phyloP scores from a whole-genome alignment of 352 stramenopile species.

The Phytophthora agathidicida region DNA sequence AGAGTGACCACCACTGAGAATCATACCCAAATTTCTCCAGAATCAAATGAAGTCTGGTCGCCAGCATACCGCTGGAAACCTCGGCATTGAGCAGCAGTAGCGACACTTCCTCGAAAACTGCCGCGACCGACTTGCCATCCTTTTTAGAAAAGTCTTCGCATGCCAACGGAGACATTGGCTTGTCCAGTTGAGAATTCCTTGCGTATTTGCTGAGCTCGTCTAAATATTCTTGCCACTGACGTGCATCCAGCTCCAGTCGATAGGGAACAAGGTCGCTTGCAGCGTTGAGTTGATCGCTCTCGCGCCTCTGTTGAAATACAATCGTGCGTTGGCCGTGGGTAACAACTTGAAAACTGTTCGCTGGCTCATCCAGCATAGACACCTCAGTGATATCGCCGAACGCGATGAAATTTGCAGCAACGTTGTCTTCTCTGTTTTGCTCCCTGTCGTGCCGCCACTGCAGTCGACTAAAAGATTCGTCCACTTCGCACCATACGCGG shows the following conservation, averaged over 20 bases:
- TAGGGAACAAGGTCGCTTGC: background rate
- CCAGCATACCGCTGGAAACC: background rate
- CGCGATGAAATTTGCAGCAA: slow-evolving; percentile 18
- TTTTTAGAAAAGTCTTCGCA: background rate
- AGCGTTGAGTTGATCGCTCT: background rate
- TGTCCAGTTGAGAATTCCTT: slow-evolving; percentile 14
- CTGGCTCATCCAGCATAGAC: slow-evolving; percentile 16
- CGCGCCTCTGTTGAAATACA: slow-evolving; percentile 52
- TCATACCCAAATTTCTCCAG: background rate
- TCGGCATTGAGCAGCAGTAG: slow-evolving; percentile 1
- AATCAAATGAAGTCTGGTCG: slow-evolving; percentile 3
- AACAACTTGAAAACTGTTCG: slow-evolving; percentile 46
- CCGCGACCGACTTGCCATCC: background rate
- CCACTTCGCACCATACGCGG: slow-evolving; percentile 65
- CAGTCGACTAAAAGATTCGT: slow-evolving; percentile 41
- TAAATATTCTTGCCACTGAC: slow-evolving; percentile 61
- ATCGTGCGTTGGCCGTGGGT: slow-evolving; percentile 39
- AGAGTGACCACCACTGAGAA: background rate
- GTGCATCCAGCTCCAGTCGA: slow-evolving; percentile 33
- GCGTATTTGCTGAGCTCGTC: slow-evolving; percentile 51
- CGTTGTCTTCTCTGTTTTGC: slow-evolving; percentile 3
- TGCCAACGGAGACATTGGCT: background rate
- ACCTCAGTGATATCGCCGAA: slow-evolving; percentile 46
- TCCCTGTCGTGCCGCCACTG: slow-evolving; percentile 51
- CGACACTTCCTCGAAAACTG: slow-evolving; percentile 10